These are phyloP conservation scores for Sugiyamaella valdiviana DNA, from an alignment of 805 yeast species.

Conservation along the genomic window DNA sequence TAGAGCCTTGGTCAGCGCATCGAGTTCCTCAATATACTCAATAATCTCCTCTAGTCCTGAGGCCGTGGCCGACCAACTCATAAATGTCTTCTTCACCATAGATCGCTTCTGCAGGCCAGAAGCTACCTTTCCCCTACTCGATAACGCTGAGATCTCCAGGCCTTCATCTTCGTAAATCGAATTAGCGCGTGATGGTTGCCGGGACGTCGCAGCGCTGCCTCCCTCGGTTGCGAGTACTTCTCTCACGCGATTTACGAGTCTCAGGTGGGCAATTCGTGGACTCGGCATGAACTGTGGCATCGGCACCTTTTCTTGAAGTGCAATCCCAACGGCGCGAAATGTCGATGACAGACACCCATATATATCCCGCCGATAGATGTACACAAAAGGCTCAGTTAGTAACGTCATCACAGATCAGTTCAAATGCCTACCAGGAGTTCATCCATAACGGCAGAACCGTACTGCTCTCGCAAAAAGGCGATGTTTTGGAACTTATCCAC, in stretches of 20 bases:
- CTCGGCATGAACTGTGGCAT: slow-evolving; percentile 48
- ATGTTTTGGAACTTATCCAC: slow-evolving; percentile 44
- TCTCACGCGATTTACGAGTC: slow-evolving; percentile 40
- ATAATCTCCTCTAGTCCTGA: slow-evolving; percentile 46
- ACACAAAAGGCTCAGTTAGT: slow-evolving; percentile 25
- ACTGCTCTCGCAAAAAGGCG: slow-evolving; percentile 36
- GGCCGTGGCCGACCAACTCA: slow-evolving; percentile 49
- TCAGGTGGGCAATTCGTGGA: slow-evolving; percentile 42
- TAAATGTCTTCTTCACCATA: slow-evolving; percentile 30
- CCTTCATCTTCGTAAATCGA: neutral
- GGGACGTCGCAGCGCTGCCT: neutral
- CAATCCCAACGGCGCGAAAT: slow-evolving; percentile 40
- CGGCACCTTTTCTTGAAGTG: slow-evolving; percentile 41
- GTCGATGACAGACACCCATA: slow-evolving; percentile 37
- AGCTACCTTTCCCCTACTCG: neutral
- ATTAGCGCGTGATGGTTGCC: neutral
- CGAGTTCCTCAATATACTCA: slow-evolving; percentile 43
- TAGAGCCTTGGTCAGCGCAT: slow-evolving; percentile 37
- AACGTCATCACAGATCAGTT: neutral
- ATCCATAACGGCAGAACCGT: slow-evolving; percentile 44
- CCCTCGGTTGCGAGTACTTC: slow-evolving; percentile 28
- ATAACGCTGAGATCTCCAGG: neutral
- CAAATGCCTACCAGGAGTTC: slow-evolving; percentile 22
- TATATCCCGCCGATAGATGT: slow-evolving; percentile 41
- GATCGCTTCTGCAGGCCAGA: slow-evolving; percentile 18